Base-by-base conservation (phyloP, 352 stramenopile species). In the Thalassiosira mediterranea region DNA sequence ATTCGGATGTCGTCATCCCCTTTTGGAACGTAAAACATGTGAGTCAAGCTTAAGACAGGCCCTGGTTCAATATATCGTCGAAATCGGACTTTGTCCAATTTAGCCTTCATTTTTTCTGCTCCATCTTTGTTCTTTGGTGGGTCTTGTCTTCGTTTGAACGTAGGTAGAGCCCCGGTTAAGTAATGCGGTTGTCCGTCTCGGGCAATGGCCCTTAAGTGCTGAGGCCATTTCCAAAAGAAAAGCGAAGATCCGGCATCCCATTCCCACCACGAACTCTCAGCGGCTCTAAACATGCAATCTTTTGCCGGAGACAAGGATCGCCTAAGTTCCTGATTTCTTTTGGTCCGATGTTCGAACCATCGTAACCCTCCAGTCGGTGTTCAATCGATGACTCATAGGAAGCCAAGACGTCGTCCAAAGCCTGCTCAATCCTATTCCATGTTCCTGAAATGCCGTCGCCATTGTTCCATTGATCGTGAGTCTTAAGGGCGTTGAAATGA, bases 1-100 rank as follows among this genome's bases (percentile, higher is more conserved):
- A 83, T 79, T 1, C 62, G 13, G 15, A 83, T 72, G 38, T 83
- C 67, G 15, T 37, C 31, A n/a, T 42, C 8, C 4, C 61, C 60
- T 25, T 79, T 79, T n/a, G 61, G 70, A 4, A 79, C 70, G 52
- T 65, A 23, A 17, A 76, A 64, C 11, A 34, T 46, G 17, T 76
- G 56, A 10, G 37, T 48, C 13, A 70, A n/a, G 31, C 52, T 61
- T 5, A 31, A 31, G n/a, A 75, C 64, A 2, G 13, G 3, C 21
- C 64, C 64, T 4, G 25, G 4, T 2, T 10, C 31, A n/a, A 73
- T 73, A 28, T 74, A 74, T 7, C 34, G 34, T 42, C 34, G 34
- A 7, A 13, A 13, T 13, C 34, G 7, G 34, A 42, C 34, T 13
- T 42, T 42, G 7, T 13, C 7, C 7, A 42, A 7, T 42, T 42